Base-by-base conservation (phyloP, 2,329 filamentous ascomycete species). In the Cordyceps cicadae region DNA sequence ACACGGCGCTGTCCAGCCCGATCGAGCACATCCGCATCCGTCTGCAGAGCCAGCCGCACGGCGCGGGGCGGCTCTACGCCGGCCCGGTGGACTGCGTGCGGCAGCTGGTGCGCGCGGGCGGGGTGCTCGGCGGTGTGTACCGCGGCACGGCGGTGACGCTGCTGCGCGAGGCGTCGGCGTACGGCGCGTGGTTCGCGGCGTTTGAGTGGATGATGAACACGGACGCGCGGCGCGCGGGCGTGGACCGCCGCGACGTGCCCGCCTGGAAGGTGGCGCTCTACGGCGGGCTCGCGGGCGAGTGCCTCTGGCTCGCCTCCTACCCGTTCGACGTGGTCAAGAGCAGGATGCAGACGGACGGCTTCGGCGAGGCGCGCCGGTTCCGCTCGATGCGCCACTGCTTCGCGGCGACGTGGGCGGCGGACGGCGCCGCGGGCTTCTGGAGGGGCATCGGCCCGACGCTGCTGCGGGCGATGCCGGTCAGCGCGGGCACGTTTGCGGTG, bases 291-390 rank as follows among this genome's bases (percentile, higher is more conserved):
- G 94, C 94, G 0, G 94, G 94, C 67, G 94, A 99, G 80, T 90
- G 87, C 57, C 82, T 99, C 61, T 99, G 94, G 94, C 79, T 99
- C 60, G 82, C 83, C 41, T 96, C 91, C 71, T 99, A 99, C 76
- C 94, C 94, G 24, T 88, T 99, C 66, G 94, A 99, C 76, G 93
- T 99, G 32, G 77, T 99, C 76, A 99, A 99, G 88, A 96, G 91
- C 77, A 97, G 96, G 84, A 97, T 97, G 93, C 94, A 99, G 83
- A 96, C 88, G 62, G 94, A 99, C 76, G 92, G 90, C 0, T 94
- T 97, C 71, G 91, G 90, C 5, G 63, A 73, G 54, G 77, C 82
- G 64, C 86, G 87, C 78, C 82, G 81, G 71, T 99, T 89, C 76
- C 84, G 78, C 72, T 87, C 79, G 60, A 97, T 97, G 93, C 83